Evolutionary conservation across 2,329 filamentous ascomycete species (phyloP).

Genomic region (Epichloe bromicola): DNA sequence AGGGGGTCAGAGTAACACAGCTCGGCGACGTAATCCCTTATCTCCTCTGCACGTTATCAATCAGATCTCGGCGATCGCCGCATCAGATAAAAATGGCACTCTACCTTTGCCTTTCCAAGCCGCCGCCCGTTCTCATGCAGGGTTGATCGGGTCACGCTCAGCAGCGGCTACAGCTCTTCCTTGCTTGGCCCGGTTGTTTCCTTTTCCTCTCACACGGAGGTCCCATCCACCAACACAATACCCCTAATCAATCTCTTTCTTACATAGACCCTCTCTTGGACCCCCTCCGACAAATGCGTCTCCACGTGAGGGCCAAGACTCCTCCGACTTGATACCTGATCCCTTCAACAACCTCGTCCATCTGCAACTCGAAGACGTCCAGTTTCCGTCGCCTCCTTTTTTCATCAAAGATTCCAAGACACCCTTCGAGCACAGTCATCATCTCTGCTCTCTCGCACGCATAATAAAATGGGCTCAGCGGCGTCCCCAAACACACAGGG

Average conservation of each 20-base stretch:
- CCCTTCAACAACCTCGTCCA: background rate
- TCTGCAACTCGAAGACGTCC: background rate
- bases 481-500: conserved; percentile 7
- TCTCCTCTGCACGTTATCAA: background rate
- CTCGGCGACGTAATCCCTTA: background rate
- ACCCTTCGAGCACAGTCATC: background rate
- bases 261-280: too few species aligned
- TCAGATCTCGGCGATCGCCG: background rate
- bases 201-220: too few species aligned
- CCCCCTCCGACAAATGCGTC: background rate
- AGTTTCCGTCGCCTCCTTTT: background rate
- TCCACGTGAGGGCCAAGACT: background rate
- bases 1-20: too few species aligned
- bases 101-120: background rate
- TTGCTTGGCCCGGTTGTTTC: too few species aligned
- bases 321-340: background rate
- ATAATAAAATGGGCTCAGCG: conserved; percentile 17
- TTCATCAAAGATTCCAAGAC: background rate
- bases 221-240: too few species aligned
- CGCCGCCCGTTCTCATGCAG: background rate
- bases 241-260: too few species aligned
- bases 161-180: too few species aligned
- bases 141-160: too few species aligned
- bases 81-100: too few species aligned
- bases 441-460: background rate